A percentile compares a stretch with the other conserved stretches of the same genome.
These are phyloP conservation scores for Vitis rupestris DNA, from an alignment of 164 flowering plant genomes.

Conservation along the genomic window DNA sequence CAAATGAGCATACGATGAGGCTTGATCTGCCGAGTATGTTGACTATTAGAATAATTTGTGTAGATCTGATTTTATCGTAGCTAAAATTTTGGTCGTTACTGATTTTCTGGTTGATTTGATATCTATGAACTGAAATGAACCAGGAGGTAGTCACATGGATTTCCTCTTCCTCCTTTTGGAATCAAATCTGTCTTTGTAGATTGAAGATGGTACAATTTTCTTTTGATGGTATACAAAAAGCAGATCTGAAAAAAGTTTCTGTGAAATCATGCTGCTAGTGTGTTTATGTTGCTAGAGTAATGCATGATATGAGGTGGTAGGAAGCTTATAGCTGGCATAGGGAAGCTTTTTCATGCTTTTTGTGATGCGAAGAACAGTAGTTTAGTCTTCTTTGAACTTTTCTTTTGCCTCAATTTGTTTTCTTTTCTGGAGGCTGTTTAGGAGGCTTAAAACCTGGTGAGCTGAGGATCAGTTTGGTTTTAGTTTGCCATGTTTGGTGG, in stretches of 20 bases:
- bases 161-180: background rate
- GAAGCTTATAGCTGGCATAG: background rate
- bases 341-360: background rate
- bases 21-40: background rate
- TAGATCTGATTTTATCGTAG: background rate
- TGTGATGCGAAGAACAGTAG: too few species aligned
- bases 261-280: background rate
- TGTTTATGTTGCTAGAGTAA: too few species aligned
- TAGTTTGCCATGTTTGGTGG: too few species aligned
- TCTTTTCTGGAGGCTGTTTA: too few species aligned
- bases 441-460: too few species aligned
- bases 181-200: background rate
- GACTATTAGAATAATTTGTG: background rate
- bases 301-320: too few species aligned
- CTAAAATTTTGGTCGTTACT: background rate
- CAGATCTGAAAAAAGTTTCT: background rate
- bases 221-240: background rate
- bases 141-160: too few species aligned
- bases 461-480: too few species aligned
- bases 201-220: background rate
- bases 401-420: too few species aligned
- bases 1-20: background rate
- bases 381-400: too few species aligned
- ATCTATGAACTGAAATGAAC: background rate
- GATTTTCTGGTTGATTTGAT: too few species aligned